phyloP scores from a whole-genome alignment of 2,329 filamentous ascomycete species.

The Exophiala viscosa region DNA sequence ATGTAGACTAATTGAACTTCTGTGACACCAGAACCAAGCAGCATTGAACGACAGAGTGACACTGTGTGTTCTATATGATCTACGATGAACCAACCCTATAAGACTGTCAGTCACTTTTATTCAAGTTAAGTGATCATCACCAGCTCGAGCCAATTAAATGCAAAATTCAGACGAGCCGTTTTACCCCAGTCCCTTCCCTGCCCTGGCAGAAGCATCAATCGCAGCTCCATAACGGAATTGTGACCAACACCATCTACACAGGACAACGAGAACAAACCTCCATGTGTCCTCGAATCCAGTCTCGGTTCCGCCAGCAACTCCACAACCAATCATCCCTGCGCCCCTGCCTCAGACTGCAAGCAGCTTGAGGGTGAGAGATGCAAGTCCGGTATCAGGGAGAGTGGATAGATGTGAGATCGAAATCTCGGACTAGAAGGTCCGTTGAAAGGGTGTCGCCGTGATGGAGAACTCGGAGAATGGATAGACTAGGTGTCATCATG shows the following conservation, averaged over 20 bases:
- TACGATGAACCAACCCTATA: not conserved
- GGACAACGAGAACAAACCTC: conserved; percentile 10
- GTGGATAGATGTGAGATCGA: conserved; percentile 7
- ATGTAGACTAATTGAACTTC: no score
- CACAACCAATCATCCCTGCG: conserved; percentile 45
- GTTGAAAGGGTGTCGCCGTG: conserved; percentile 12
- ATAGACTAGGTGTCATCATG: conserved; percentile 61
- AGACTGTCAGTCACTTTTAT: not conserved
- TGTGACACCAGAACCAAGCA: no score
- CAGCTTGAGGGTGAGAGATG: conserved; percentile 14
- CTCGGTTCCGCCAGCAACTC: conserved; percentile 27
- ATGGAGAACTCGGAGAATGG: conserved; percentile 55
- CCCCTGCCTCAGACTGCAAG: conserved; percentile 14
- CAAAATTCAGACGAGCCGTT: conserved; percentile 29
- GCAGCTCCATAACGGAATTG: conserved; percentile 23
- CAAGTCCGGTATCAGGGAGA: conserved; percentile 47
- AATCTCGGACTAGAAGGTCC: not conserved
- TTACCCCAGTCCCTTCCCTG: conserved; percentile 27
- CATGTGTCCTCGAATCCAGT: not conserved
- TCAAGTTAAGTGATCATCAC: not conserved
- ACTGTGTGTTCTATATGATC: not conserved
- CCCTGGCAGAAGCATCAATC: conserved; percentile 5
- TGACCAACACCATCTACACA: conserved; percentile 5
- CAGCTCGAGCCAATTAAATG: not conserved
- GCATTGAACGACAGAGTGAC: no score